These are phyloP conservation scores for Moniliella sp. DNA, from an alignment of 1,284 basidiomycete genomes.

Conservation along the genomic window DNA sequence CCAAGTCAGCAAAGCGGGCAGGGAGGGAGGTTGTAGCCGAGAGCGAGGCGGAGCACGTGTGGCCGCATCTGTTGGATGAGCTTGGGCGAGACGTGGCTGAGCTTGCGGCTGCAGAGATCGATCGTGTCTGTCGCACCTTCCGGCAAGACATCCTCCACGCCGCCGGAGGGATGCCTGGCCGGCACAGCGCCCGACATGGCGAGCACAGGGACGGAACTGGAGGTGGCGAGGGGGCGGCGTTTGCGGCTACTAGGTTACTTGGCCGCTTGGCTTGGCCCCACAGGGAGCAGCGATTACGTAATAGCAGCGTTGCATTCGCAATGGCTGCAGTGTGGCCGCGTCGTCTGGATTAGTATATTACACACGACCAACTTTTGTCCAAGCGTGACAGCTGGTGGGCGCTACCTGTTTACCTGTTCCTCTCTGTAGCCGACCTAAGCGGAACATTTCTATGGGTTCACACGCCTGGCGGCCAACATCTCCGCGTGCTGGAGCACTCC, in stretches of 20 bases:
- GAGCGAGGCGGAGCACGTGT: constrained; percentile 42
- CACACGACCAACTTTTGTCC: constrained; percentile 18
- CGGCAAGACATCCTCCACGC: no score
- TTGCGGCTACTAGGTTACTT: no score
- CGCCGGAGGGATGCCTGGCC: no score
- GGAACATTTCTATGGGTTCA: constrained; percentile 66
- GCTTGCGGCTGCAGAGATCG: constrained; percentile 15
- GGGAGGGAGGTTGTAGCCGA: constrained; percentile 65
- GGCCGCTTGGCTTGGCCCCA: no score
- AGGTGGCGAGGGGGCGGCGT: no score
- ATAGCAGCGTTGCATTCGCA: no score
- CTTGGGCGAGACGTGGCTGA: constrained; percentile 11
- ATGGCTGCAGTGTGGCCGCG: no score
- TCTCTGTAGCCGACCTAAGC: constrained; percentile 14
- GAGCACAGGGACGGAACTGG: no score
- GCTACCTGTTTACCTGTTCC: constrained; percentile 18
- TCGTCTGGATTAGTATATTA: no score
- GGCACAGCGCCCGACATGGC: no score
- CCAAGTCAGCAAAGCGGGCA: constrained; percentile 56
- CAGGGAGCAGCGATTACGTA: no score
- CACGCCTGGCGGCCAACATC: constrained; percentile 68
- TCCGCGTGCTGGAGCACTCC: constrained; percentile 47
- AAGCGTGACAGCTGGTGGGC: constrained; percentile 32
- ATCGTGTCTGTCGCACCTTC: no score
- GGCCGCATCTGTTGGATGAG: constrained; percentile 13